A percentile compares a stretch with the other conserved stretches of the same genome.
phyloP scores from a whole-genome alignment of 768 basidiomycete genomes.

The Lyophyllum semitale region DNA sequence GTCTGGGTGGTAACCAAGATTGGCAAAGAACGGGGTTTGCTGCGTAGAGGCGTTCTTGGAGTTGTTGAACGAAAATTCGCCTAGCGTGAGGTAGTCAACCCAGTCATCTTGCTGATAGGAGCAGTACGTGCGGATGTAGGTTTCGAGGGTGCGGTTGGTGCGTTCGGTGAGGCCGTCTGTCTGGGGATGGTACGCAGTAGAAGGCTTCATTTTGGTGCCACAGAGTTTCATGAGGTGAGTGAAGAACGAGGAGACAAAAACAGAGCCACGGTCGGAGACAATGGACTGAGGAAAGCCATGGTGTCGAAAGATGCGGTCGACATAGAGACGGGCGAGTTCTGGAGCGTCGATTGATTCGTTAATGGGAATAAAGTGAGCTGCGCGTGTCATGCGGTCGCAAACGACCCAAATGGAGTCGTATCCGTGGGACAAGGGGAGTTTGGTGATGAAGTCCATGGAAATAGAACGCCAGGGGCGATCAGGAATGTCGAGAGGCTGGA shows the following conservation, averaged over 20 bases:
- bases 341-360: slow-evolving; percentile 26
- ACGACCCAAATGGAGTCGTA: slow-evolving; percentile 39
- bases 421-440: slow-evolving; percentile 38
- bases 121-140: slow-evolving; percentile 35
- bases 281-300: slow-evolving; percentile 35
- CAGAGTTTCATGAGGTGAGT: slow-evolving; percentile 10
- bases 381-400: slow-evolving; percentile 41
- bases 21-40: slow-evolving; percentile 38
- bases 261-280: slow-evolving; percentile 32
- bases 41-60: slow-evolving; percentile 30
- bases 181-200: slow-evolving; percentile 45
- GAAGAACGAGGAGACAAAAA: slow-evolving; percentile 35
- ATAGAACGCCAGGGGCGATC: slow-evolving; percentile 43
- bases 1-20: slow-evolving; percentile 13
- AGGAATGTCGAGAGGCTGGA: too few species aligned
- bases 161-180: slow-evolving; percentile 7
- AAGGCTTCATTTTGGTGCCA: slow-evolving; percentile 18
- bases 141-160: slow-evolving; percentile 24
- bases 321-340: slow-evolving; percentile 34
- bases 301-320: slow-evolving; percentile 33
- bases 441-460: slow-evolving; percentile 43
- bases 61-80: slow-evolving; percentile 45
- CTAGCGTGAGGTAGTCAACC: slow-evolving; percentile 28
- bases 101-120: slow-evolving; percentile 38
- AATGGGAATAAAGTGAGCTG: slow-evolving; percentile 42